Conservation (phyloP, 2,329 filamentous ascomycete genomes). For the Xylariales sp. region DNA sequence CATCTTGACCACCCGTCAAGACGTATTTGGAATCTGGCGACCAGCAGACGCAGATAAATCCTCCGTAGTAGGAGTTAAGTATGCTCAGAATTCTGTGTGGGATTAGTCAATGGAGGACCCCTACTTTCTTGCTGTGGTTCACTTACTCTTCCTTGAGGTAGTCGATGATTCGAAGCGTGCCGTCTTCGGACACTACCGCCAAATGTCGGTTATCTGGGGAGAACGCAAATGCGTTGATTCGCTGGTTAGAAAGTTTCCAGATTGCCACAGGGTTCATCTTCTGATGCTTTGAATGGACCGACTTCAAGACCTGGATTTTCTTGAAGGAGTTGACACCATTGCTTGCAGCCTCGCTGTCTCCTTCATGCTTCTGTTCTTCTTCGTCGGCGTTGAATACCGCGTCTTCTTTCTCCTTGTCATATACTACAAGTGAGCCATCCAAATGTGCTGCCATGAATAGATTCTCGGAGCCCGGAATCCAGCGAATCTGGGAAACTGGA, state of each 20-base stretch:
- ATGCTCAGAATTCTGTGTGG: constrained; percentile 69
- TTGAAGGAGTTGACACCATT: constrained; percentile 34
- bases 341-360: constrained; percentile 29
- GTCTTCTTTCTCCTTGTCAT: constrained; percentile 90
- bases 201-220: constrained; percentile 84
- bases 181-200: constrained; percentile 88
- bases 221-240: constrained; percentile 87
- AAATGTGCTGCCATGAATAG: constrained; percentile 88
- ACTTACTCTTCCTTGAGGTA: constrained; percentile 83
- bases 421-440: constrained; percentile 86
- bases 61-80: constrained; percentile 90
- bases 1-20: constrained; percentile 91
- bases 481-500: constrained; percentile 80
- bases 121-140: background rate
- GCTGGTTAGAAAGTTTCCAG: constrained; percentile 89
- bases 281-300: constrained; percentile 88
- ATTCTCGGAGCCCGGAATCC: constrained; percentile 92
- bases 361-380: constrained; percentile 28
- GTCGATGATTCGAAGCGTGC: constrained; percentile 83
- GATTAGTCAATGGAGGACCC: background rate
- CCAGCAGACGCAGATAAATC: constrained; percentile 91
- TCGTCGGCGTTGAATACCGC: constrained; percentile 35
- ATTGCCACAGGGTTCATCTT: constrained; percentile 87
- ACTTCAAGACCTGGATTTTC: constrained; percentile 74
- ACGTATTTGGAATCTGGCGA: constrained; percentile 96